These are phyloP conservation scores for Sphaceloma murrayae DNA, from an alignment of 2,329 filamentous ascomycete genomes.

Conservation along the genomic window DNA sequence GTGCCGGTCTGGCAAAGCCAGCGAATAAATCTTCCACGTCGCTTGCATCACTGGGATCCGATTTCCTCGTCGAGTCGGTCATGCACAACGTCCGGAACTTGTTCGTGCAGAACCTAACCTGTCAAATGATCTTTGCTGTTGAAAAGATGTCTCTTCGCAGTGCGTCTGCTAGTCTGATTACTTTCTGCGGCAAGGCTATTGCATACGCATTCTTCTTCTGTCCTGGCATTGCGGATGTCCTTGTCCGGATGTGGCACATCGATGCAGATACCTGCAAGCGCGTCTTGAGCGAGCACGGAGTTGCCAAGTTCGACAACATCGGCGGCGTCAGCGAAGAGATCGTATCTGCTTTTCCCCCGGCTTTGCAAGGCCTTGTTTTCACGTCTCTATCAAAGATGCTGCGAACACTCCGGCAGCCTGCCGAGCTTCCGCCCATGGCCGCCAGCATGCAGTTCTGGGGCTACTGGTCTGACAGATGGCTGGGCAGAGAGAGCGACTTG, in stretches of 20 bases:
- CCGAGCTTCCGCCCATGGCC: constrained; percentile 57
- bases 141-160: constrained; percentile 78
- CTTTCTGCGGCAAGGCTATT: constrained; percentile 81
- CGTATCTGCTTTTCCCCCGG: constrained; percentile 58
- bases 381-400: constrained; percentile 51
- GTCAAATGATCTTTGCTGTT: constrained; percentile 78
- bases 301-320: constrained; percentile 45
- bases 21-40: constrained; percentile 49
- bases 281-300: constrained; percentile 58
- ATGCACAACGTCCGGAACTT: constrained; percentile 83
- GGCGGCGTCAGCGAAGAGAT: constrained; percentile 50
- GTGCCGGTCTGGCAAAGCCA: constrained; percentile 31
- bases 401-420: constrained; percentile 53
- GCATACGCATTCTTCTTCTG: constrained; percentile 93
- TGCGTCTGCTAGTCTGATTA: constrained; percentile 55
- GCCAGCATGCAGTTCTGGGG: constrained; percentile 74
- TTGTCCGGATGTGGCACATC: constrained; percentile 72
- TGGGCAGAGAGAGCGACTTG: constrained; percentile 75
- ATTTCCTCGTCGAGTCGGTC: constrained; percentile 65
- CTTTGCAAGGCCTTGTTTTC: constrained; percentile 53
- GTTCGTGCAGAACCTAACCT: constrained; percentile 70
- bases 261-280: constrained; percentile 60
- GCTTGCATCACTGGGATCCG: constrained; percentile 49
- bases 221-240: constrained; percentile 71
- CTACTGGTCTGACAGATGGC: constrained; percentile 77